Percentiles rank a stretch among this genome's conserved stretches.
These are phyloP conservation scores for Hypomyces perniciosus DNA, from an alignment of 2,329 filamentous ascomycete genomes.

Conservation along the genomic window DNA sequence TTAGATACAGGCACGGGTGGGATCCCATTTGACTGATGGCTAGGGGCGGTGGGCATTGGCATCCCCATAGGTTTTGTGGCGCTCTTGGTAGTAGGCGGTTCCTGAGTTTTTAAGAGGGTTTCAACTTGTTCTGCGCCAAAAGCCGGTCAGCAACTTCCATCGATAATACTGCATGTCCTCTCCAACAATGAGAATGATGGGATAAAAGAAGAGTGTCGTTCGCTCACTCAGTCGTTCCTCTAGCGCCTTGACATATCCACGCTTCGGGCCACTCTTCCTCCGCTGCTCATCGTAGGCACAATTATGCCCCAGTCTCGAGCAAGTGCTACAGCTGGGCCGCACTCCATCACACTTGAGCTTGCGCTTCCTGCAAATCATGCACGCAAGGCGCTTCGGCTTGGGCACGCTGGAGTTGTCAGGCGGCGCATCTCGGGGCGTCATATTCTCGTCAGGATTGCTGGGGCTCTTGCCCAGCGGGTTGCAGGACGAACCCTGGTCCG, in stretches of 20 bases:
- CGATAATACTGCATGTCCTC: background rate
- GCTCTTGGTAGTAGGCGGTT: constrained; percentile 17
- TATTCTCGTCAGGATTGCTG: constrained; percentile 30
- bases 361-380: constrained; percentile 85
- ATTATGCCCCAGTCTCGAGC: constrained; percentile 75
- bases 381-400: constrained; percentile 89
- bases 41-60: constrained; percentile 18
- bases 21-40: constrained; percentile 27
- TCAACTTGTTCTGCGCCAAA: constrained; percentile 75
- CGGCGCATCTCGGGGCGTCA: constrained; percentile 34
- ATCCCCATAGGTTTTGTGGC: constrained; percentile 28
- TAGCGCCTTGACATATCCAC: constrained; percentile 88
- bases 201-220: background rate
- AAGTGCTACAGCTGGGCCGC: constrained; percentile 82
- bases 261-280: constrained; percentile 90
- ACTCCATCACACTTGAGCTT: constrained; percentile 87
- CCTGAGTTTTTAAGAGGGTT: constrained; percentile 78
- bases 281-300: constrained; percentile 90
- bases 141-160: constrained; percentile 5
- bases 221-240: constrained; percentile 83
- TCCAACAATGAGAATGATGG: background rate
- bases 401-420: constrained; percentile 55
- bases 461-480: constrained; percentile 24
- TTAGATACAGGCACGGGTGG: constrained; percentile 32
- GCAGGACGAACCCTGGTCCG: constrained; percentile 29